Evolutionary conservation across 1,284 basidiomycete genomes (phyloP).

Genomic region (Meripilus lineatus): DNA sequence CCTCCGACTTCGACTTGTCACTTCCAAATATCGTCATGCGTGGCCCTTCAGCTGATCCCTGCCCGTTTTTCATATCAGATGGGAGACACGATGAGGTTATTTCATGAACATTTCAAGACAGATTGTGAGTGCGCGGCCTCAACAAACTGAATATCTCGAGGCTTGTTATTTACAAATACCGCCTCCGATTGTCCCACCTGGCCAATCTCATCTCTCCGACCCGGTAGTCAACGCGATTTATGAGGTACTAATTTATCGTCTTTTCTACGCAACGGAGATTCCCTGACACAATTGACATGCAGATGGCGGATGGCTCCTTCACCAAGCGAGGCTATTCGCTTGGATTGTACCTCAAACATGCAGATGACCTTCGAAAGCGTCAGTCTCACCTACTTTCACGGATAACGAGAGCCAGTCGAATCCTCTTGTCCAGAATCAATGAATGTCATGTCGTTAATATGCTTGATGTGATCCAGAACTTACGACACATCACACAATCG

Average conservation of each 20-base stretch:
- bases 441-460: background rate
- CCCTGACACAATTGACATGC: background rate
- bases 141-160: no score
- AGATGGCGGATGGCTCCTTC: constrained; percentile 29
- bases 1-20: no score
- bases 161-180: no score
- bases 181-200: no score
- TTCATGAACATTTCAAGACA: constrained; percentile 27
- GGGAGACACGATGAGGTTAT: constrained; percentile 21
- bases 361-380: constrained; percentile 20
- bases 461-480: constrained; percentile 31
- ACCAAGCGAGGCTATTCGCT: constrained; percentile 23
- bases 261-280: background rate
- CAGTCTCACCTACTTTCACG: constrained; percentile 3
- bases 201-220: no score
- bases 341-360: constrained; percentile 21
- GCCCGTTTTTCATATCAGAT: constrained; percentile 14
- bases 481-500: constrained; percentile 65
- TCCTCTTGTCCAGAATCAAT: background rate
- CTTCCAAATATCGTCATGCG: no score
- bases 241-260: constrained; percentile 15
- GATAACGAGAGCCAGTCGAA: no score
- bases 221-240: constrained; percentile 23
- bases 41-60: background rate
- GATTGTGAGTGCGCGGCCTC: constrained; percentile 27